Base-by-base conservation (phyloP, 2,329 filamentous ascomycete species). In the Myotisia sp. region DNA sequence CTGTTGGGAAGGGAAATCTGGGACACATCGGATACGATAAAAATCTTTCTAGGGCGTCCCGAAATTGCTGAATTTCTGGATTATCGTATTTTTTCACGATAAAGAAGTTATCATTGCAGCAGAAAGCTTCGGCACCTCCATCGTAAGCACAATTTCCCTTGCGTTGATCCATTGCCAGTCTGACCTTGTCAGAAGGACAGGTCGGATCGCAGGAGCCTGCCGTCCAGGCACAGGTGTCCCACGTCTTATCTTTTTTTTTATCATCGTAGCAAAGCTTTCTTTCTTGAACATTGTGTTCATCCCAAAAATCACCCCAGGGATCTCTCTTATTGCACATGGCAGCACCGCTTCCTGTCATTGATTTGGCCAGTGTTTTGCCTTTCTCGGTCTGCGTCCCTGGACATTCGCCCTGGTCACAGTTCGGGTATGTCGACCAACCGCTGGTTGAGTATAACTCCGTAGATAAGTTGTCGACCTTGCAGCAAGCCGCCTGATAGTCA, bases 401-500 rank as follows among this genome's bases (percentile, higher is more conserved):
- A 13, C 29, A 32, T 5, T 6, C 8, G 6, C 29, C 29, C 6
- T 13, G 9, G 7, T 23, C 29, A 14, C 29, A 32, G 8, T 22
- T 13, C 8, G 29, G 18, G 10, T 12, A 12, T 23, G 10, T 12
- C 6, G 29, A 32, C 29, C 29, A 32, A 13, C 23, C 29, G 18
- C 16, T 7, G 4, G 18, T 13, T 9, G 8, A 8, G 7, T 37
- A 37, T 10, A 27, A 14, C 14, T 31, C 12, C 28, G 32, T 31
- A 18, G 27, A 31, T 8, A 5, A n/a, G 6, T 2, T 19, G 3
- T 32, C 34, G 5, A 13, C 12, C 3, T 32, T 32, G 34, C 34
- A 37, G 19, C 34, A 37, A 17, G 34, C 34, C 6, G 34, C 34
- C 12, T 37, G 34, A 18, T 26, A 31, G 3, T 12, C 18, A 4